Conservation (phyloP, 163 green algal species). For the Smithsoniella earleae region DNA sequence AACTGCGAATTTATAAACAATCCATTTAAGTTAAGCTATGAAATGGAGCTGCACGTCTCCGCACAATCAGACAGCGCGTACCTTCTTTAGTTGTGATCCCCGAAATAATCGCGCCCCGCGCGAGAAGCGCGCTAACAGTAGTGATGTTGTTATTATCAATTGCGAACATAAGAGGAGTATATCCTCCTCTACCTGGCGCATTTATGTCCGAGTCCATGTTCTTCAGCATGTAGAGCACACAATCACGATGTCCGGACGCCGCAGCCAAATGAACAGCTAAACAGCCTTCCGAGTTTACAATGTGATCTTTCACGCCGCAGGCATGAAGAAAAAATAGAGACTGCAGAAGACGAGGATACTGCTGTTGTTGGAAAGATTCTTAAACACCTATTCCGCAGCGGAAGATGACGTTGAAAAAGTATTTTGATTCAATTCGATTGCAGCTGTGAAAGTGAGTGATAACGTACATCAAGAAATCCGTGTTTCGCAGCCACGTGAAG, state of each 20-base stretch:
- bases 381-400: too few species aligned
- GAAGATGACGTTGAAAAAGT: too few species aligned
- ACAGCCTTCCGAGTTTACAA: background rate
- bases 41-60: too few species aligned
- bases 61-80: too few species aligned
- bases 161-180: background rate
- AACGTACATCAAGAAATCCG: background rate
- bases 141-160: slow-evolving; percentile 6
- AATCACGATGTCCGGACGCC: background rate
- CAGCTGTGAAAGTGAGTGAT: background rate
- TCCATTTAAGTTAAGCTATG: too few species aligned
- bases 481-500: slow-evolving; percentile 17
- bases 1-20: too few species aligned
- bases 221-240: slow-evolving; percentile 7
- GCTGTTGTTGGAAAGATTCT: too few species aligned
- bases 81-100: too few species aligned
- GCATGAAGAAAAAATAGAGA: slow-evolving; percentile 17
- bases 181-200: background rate
- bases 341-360: slow-evolving; percentile 2
- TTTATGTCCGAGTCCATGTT: slow-evolving; percentile 13
- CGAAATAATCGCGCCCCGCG: background rate
- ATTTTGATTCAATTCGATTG: too few species aligned
- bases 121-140: background rate
- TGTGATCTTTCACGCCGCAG: background rate
- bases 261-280: slow-evolving; percentile 13